Evolutionary conservation across 1,284 basidiomycete genomes (phyloP).

Genomic region (Laetiporus sulphureus): DNA sequence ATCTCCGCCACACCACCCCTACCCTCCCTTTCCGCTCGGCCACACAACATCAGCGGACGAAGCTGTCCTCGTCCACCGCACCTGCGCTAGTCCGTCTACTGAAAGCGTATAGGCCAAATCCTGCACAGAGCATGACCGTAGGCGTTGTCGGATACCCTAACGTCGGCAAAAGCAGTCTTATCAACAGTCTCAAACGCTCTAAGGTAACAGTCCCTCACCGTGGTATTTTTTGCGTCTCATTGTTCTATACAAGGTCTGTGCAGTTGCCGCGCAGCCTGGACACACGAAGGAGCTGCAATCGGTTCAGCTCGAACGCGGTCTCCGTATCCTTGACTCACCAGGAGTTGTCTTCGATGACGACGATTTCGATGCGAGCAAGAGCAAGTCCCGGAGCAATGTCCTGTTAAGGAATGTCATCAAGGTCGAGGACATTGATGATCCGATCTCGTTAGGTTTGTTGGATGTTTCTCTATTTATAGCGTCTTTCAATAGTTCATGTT

Average conservation of each 20-base stretch:
- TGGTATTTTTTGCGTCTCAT: too few species aligned
- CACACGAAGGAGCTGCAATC: constrained; percentile 95
- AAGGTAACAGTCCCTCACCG: constrained; percentile 69
- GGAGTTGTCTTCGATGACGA: constrained; percentile 90
- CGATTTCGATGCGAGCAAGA: constrained; percentile 40
- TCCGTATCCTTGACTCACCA: constrained; percentile 92
- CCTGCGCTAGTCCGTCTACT: constrained; percentile 82
- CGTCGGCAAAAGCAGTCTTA: constrained; percentile 93
- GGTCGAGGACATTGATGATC: constrained; percentile 89
- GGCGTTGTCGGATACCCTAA: constrained; percentile 97
- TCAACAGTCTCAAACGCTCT: constrained; percentile 90
- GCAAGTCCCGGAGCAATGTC: constrained; percentile 57
- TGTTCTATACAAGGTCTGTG: constrained; percentile 73
- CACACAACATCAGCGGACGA: constrained; percentile 72
- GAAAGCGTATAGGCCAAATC: constrained; percentile 84
- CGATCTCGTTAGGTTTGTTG: constrained; percentile 73
- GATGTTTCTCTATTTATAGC: constrained; percentile 3
- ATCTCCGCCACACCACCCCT: constrained; percentile 88
- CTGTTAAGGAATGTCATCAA: constrained; percentile 90
- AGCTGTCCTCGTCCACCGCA: constrained; percentile 73
- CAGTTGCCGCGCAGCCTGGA: constrained; percentile 93
- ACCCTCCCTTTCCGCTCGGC: constrained; percentile 93
- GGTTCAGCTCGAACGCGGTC: constrained; percentile 87
- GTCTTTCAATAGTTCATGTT: not conserved
- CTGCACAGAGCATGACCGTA: constrained; percentile 73